Conservation (phyloP, 257 asterid species). For the Fraxinus pennsylvanica region DNA sequence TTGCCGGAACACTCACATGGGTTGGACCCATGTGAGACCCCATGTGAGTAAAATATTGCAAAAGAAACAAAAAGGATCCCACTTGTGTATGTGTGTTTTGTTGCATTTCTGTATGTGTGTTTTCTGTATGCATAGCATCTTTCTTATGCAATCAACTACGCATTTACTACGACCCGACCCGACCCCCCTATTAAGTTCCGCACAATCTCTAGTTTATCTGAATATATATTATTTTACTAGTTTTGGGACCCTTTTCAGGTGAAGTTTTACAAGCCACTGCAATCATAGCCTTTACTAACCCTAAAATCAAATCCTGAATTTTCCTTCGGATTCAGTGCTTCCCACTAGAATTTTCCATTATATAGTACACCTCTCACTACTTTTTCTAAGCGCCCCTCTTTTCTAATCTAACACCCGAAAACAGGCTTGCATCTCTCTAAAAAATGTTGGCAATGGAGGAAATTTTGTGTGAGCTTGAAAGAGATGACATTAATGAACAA, state of each 20-base stretch:
- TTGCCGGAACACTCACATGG: too few species aligned
- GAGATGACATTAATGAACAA: conserved; percentile 41
- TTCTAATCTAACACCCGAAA: not conserved
- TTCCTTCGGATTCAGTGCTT: conserved; percentile 59
- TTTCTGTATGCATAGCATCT: too few species aligned
- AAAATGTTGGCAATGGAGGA: conserved; percentile 65
- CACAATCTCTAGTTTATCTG: conserved; percentile 24
- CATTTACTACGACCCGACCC: conserved; percentile 43
- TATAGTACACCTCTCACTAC: conserved; percentile 18
- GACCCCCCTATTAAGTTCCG: not conserved
- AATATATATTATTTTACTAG: conserved; percentile 51
- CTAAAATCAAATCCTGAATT: conserved; percentile 19
- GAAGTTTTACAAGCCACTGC: conserved; percentile 45
- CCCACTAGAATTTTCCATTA: conserved; percentile 3
- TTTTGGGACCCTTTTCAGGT: conserved; percentile 68
- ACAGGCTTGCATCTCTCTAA: not conserved
- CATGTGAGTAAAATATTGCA: too few species aligned
- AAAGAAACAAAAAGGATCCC: too few species aligned
- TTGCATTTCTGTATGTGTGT: too few species aligned
- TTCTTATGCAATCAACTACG: conserved; percentile 41
- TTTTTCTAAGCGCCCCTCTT: not conserved
- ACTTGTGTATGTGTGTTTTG: too few species aligned
- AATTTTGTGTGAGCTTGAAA: conserved; percentile 55
- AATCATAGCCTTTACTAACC: conserved; percentile 33
- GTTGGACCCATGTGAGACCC: too few species aligned